Conservation (phyloP, 1,284 basidiomycete species). For the Sporisorium scitamineum region DNA sequence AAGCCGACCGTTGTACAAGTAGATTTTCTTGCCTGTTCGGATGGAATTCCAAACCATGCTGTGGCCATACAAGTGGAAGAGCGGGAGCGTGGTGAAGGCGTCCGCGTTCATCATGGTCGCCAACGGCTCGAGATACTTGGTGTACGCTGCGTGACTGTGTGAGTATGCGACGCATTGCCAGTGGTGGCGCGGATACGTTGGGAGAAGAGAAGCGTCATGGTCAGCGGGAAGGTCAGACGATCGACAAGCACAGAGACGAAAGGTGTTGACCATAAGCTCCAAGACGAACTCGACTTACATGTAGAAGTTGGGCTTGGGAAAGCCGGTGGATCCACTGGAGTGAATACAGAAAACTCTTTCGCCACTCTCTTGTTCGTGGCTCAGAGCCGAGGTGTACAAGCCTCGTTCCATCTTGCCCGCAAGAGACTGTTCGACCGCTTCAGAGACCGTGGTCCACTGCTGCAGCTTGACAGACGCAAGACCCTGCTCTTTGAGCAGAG, state of each 20-base stretch:
- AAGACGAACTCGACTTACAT: neutral
- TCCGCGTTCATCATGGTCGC: neutral
- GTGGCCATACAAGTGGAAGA: slow-evolving; percentile 37
- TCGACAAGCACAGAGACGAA: neutral
- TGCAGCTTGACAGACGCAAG: neutral
- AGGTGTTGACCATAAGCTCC: neutral
- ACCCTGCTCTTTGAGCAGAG: neutral
- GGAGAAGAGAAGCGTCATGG: neutral
- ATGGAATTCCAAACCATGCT: neutral
- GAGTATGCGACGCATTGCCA: neutral
- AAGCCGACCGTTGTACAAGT: slow-evolving; percentile 14
- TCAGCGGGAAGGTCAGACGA: neutral
- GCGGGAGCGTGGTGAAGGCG: slow-evolving; percentile 17
- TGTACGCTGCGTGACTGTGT: neutral
- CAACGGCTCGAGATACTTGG: neutral
- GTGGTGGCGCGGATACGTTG: neutral
- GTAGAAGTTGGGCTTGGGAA: slow-evolving; percentile 33
- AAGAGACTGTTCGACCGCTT: neutral
- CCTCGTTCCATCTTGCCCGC: neutral
- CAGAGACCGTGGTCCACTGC: neutral
- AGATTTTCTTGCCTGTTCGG: neutral
- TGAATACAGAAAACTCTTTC: slow-evolving; percentile 16
- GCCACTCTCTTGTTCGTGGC: slow-evolving; percentile 6
- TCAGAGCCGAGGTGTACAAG: neutral
- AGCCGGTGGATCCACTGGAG: slow-evolving; percentile 42